A percentile compares a stretch with the other conserved stretches of the same genome.
Evolutionary conservation across 177 flowering plant genomes (phyloP).

Genomic region (Vitis hybrid): DNA sequence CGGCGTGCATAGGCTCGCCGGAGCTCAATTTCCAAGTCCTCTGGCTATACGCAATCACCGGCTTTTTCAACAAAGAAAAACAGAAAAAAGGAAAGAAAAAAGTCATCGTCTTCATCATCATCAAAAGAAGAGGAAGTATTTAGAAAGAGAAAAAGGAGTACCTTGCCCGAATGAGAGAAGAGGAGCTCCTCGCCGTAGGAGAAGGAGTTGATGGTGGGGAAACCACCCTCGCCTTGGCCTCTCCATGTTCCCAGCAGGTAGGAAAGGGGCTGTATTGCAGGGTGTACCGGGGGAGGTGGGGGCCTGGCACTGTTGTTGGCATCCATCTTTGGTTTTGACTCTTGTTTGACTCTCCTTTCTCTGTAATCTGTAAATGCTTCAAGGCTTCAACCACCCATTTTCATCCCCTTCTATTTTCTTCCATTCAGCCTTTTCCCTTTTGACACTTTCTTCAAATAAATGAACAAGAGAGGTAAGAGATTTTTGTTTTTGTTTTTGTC

Average conservation of each 20-base stretch:
- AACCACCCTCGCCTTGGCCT: constrained; percentile 72
- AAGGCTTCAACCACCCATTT: too few relatives aligned
- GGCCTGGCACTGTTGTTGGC: not conserved
- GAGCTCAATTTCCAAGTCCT: constrained; percentile 72
- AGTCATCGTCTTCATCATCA: not conserved
- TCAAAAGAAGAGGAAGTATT: too few relatives aligned
- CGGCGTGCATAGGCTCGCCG: constrained; percentile 80
- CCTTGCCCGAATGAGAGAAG: constrained; percentile 58
- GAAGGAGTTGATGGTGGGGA: constrained; percentile 70
- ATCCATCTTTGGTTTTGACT: constrained; percentile 2
- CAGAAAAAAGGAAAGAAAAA: not conserved
- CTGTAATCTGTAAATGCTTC: too few relatives aligned
- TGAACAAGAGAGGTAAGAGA: too few relatives aligned
- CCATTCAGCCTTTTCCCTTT: too few relatives aligned
- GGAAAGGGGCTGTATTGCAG: constrained; percentile 47
- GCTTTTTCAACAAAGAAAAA: constrained; percentile 26
- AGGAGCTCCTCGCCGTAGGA: constrained; percentile 58
- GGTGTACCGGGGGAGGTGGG: constrained; percentile 38
- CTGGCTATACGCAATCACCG: constrained; percentile 62
- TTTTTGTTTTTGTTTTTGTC: too few relatives aligned
- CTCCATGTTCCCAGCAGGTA: constrained; percentile 67
- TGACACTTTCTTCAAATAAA: too few relatives aligned
- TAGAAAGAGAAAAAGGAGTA: constrained; percentile 5
- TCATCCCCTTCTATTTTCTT: too few relatives aligned
- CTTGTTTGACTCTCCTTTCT: too few relatives aligned